Base-by-base conservation (phyloP, 768 basidiomycete genomes). In the Tulasnella sp. region DNA sequence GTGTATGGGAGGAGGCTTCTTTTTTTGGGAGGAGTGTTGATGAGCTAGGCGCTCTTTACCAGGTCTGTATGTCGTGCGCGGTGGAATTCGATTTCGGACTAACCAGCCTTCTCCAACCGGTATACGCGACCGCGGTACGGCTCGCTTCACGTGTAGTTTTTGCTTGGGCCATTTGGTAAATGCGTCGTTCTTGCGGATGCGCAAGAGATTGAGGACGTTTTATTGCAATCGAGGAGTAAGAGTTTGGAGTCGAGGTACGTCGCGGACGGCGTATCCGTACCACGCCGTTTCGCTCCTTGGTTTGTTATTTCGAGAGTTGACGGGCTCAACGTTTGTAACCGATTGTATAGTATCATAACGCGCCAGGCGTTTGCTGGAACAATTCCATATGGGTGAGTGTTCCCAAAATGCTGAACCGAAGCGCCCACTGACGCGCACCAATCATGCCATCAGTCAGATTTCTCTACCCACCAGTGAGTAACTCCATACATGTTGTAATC, bases 71-170 rank as follows among this genome's bases (percentile, higher is more conserved):
- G 21, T 49, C 17, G 21, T 23, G 6, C 12, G 43, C 23, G 12
- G 43, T 39, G 31, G 32, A 35, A 25, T 35, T 25, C 4, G 25
- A 17, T 1, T 52, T 25, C 37, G 31, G 4, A 12, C 2, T 27
- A 25, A 19, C 15, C 17, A n/a, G 37, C 21, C 17, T 17, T 36
- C 50, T 52, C n/a, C n/a, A n/a, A n/a, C n/a, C n/a, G n/a, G n/a
- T n/a, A n/a, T n/a, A n/a, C n/a, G n/a, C n/a, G 45, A 48, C 45
- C 45, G 27, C 45, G 45, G 45, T 25, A 48, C 45, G n/a, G n/a
- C n/a, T n/a, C n/a, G n/a, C n/a, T n/a, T n/a, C 45, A 29, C 19
- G 25, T 34, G 34, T 14, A 52, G 50, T 34, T 39, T 35, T 36
- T 52, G 27, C 32, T 52, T 36, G 50, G 50, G n/a, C 50, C 50